These are phyloP conservation scores for Brasilioporus rufonigricans DNA, from an alignment of 768 basidiomycete genomes.

Conservation along the genomic window DNA sequence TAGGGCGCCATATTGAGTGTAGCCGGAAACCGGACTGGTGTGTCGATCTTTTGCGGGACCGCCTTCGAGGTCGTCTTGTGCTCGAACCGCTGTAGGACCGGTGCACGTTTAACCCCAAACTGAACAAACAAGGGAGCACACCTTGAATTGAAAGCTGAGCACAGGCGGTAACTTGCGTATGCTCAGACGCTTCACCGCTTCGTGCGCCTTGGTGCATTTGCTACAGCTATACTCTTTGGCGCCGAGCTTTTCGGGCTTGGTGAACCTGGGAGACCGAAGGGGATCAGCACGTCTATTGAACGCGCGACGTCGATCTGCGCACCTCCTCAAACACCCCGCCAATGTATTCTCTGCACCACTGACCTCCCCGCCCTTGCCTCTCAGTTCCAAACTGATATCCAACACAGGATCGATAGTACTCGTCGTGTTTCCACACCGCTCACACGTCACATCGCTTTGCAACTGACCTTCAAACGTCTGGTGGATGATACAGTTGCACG, in stretches of 20 bases:
- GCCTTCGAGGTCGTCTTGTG: constrained; percentile 74
- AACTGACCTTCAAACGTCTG: constrained; percentile 84
- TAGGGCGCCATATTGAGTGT: constrained; percentile 87
- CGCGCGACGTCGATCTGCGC: constrained; percentile 6
- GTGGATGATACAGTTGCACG: constrained; percentile 90
- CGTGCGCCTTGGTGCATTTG: constrained; percentile 75
- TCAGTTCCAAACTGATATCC: constrained; percentile 86
- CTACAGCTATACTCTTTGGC: constrained; percentile 81
- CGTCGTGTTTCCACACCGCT: constrained; percentile 75
- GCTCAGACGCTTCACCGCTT: constrained; percentile 82
- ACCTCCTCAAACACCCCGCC: constrained; percentile 74
- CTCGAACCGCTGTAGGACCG: constrained; percentile 73
- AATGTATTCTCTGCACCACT: constrained; percentile 62
- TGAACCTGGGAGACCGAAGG: constrained; percentile 52
- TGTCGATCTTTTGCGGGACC: constrained; percentile 81
- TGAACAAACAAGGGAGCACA: background rate
- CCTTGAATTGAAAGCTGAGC: constrained; percentile 94
- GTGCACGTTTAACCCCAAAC: background rate
- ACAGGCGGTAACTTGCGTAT: constrained; percentile 86
- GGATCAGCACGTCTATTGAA: background rate
- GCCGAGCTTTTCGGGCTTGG: constrained; percentile 80
- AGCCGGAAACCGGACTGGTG: constrained; percentile 77
- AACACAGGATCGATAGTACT: constrained; percentile 86
- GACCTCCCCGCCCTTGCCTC: constrained; percentile 46
- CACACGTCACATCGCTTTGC: constrained; percentile 88